A percentile compares a stretch with the other conserved stretches of the same genome.
phyloP scores from a whole-genome alignment of 1,284 basidiomycete species.

The Ustilago tritici region DNA sequence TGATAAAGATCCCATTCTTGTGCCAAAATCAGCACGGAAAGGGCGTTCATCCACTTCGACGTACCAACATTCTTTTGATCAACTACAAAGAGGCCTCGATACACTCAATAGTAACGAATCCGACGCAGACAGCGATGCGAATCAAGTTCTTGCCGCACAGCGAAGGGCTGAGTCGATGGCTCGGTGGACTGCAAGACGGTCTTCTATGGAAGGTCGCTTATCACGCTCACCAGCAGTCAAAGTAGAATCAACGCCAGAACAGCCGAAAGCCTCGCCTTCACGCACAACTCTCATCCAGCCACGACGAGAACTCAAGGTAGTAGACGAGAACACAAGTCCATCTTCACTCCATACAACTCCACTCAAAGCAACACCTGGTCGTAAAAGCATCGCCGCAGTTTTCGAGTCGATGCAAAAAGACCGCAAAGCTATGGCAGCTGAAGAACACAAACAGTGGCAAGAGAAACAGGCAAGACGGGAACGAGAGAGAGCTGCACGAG shows the following conservation, averaged over 20 bases:
- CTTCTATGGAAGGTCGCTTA: background rate
- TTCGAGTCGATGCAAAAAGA: constrained; percentile 54
- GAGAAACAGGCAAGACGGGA: constrained; percentile 43
- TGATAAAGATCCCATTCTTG: constrained; percentile 35
- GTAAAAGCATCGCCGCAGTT: constrained; percentile 48
- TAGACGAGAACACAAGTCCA: constrained; percentile 2
- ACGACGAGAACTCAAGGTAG: constrained; percentile 6
- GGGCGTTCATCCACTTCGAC: constrained; percentile 17
- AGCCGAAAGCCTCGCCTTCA: constrained; percentile 4
- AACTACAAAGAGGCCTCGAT: constrained; percentile 33
- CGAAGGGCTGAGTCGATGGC: constrained; percentile 39
- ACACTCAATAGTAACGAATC: constrained; percentile 26
- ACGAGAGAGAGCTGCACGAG: constrained; percentile 46
- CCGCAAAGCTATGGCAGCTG: constrained; percentile 32
- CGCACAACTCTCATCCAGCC: constrained; percentile 5
- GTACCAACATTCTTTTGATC: constrained; percentile 39
- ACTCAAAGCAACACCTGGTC: constrained; percentile 29
- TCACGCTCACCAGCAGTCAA: constrained; percentile 5
- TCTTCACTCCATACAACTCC: background rate
- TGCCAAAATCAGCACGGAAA: constrained; percentile 18
- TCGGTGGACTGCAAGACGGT: constrained; percentile 36
- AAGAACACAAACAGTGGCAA: constrained; percentile 41
- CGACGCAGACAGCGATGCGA: constrained; percentile 35
- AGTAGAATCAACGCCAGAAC: background rate
- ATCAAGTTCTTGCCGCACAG: constrained; percentile 21